Base-by-base conservation (phyloP, 1,139 yeast species). In the Pneumocystis canis region DNA sequence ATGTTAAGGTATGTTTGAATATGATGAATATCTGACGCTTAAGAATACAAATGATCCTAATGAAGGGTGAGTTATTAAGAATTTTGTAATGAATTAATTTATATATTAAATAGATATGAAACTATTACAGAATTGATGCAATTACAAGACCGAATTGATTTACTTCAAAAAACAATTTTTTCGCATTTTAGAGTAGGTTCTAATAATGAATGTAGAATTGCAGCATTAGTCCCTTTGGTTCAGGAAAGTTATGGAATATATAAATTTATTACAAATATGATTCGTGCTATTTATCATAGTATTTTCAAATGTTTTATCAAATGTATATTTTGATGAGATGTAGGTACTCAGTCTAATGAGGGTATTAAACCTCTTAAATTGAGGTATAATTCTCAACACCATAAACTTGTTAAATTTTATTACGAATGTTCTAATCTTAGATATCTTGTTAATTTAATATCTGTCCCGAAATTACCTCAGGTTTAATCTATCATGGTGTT, bases 221-320 rank as follows among this genome's bases (percentile, higher is more conserved):
- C 95, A 65, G 89, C 96, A 0, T 77, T 92, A 69, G 95, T 90
- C 58, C 97, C 97, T 2, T 79, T 90, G 74, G 88, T 90, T 64
- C 82, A 95, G n/a, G 98, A 92, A 73, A 82, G 95, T 2, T 90
- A 89, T 71, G 97, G 97, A 56, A 89, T 92, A 67, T 88, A 89
- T 75, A 86, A 89, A 73, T 92, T 90, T 70, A 78, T 87, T 66
- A 86, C 90, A 9, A 85, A 95, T 5, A 89, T 92, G 97, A 77
- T 90, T 68, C 82, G 96, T 68, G 97, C 95, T 0, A 79, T 92
- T 83, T 83, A 87, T 70, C 68, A 70, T 61, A 67, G 72, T 28
- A 58, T 64, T n/a, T 20, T 35, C 30, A 9, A 25, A 11, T 25
- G 25, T 25, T 41, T 47, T 9, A 25, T 30, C 37, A 39, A 30